phyloP scores from a whole-genome alignment of 495 filamentous ascomycete genomes.

The Penicillium goetzii region DNA sequence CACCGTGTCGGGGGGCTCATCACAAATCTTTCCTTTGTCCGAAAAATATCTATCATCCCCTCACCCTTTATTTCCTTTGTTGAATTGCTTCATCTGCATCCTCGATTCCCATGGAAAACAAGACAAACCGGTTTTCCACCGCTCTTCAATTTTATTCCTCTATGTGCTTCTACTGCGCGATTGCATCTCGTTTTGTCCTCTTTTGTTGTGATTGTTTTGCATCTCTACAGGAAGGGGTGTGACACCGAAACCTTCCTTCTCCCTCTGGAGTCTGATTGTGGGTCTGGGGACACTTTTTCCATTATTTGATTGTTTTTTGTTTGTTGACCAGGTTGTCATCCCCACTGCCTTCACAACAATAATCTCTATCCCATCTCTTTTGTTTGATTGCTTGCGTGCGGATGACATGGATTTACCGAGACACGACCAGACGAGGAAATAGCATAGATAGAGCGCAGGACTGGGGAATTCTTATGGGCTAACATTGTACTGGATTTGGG shows the following conservation, averaged over 20 bases:
- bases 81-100: constrained; percentile 26
- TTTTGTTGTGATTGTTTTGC: constrained; percentile 35
- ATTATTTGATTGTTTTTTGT: constrained; percentile 19
- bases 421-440: constrained; percentile 39
- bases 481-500: constrained; percentile 34
- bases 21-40: constrained; percentile 12
- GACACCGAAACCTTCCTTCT: constrained; percentile 2
- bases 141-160: constrained; percentile 21
- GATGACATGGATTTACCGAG: constrained; percentile 37
- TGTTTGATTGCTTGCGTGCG: constrained; percentile 29
- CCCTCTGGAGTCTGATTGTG: constrained; percentile 39
- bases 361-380: constrained; percentile 19
- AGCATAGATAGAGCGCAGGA: constrained; percentile 40
- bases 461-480: constrained; percentile 25
- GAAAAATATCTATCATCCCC: constrained; percentile 8
- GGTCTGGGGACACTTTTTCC: constrained; percentile 11
- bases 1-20: not conserved
- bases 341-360: constrained; percentile 9
- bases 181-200: constrained; percentile 24
- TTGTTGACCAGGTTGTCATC: constrained; percentile 27
- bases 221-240: constrained; percentile 35
- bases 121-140: constrained; percentile 24
- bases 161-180: constrained; percentile 12
- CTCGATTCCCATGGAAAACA: constrained; percentile 35
- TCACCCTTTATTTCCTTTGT: constrained; percentile 28